These are phyloP conservation scores for Pistacia vera DNA, from an alignment of 345 rosid genomes.

Conservation along the genomic window DNA sequence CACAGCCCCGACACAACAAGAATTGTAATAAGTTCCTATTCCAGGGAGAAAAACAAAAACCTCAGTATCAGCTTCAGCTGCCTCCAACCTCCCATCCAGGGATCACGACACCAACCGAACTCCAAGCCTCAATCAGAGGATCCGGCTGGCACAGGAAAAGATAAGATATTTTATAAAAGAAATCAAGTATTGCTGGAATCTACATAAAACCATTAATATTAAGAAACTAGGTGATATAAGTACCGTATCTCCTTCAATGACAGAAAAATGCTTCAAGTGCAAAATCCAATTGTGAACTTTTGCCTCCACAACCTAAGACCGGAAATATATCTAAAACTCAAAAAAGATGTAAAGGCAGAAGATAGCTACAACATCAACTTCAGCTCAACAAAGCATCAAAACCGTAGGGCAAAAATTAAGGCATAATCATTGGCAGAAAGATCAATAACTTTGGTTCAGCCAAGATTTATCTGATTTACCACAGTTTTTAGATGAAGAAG, in stretches of 20 bases:
- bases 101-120: slow-evolving; percentile 60
- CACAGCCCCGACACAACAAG: slow-evolving; percentile 6
- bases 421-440: not conserved
- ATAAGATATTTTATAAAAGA: not conserved
- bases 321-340: slow-evolving; percentile 19
- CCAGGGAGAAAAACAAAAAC: slow-evolving; percentile 37
- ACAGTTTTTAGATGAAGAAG: slow-evolving; percentile 1
- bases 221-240: slow-evolving; percentile 10
- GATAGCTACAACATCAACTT: not conserved
- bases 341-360: slow-evolving; percentile 1
- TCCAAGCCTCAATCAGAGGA: slow-evolving; percentile 83
- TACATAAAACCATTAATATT: not conserved
- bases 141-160: slow-evolving; percentile 62
- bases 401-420: not conserved
- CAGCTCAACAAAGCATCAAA: slow-evolving; percentile 8
- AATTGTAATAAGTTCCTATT: not conserved
- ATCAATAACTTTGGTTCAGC: not conserved
- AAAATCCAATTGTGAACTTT: slow-evolving; percentile 89
- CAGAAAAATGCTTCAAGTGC: slow-evolving; percentile 76
- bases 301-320: slow-evolving; percentile 79
- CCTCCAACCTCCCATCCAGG: slow-evolving; percentile 65
- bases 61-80: slow-evolving; percentile 72
- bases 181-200: not conserved
- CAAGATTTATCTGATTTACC: slow-evolving; percentile 8
- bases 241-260: slow-evolving; percentile 89